These are phyloP conservation scores for Phytopythium delawarense DNA, from an alignment of 352 stramenopile species.

Conservation along the genomic window DNA sequence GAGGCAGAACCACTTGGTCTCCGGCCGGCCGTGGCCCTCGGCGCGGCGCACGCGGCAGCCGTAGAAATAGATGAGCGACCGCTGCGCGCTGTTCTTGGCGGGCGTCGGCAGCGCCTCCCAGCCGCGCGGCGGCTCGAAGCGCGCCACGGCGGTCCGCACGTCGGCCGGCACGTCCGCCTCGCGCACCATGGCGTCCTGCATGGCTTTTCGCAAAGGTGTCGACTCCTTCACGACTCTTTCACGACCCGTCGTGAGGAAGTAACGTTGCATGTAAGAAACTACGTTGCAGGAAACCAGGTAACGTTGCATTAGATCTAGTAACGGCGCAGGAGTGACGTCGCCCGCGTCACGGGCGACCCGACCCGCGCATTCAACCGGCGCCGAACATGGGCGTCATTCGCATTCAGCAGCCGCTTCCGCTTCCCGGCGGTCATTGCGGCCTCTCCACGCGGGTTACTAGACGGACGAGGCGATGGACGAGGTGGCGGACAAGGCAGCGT, in stretches of 20 bases:
- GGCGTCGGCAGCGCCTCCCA: slow-evolving; percentile 14
- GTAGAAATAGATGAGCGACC: slow-evolving; percentile 23
- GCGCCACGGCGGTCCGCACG: slow-evolving; percentile 10
- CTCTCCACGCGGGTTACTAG: too few species aligned
- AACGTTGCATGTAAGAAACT: too few species aligned
- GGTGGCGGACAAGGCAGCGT: slow-evolving; percentile 18
- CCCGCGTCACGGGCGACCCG: too few species aligned
- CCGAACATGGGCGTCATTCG: not conserved
- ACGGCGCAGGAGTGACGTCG: too few species aligned
- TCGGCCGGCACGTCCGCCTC: not conserved
- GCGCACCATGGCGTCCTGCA: too few species aligned
- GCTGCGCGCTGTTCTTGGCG: slow-evolving; percentile 23
- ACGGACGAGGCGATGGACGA: too few species aligned
- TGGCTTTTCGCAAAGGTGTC: too few species aligned
- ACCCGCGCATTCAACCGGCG: too few species aligned
- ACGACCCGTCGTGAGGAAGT: too few species aligned
- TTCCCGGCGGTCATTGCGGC: too few species aligned
- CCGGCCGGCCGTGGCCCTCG: not conserved
- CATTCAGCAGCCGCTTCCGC: slow-evolving; percentile 6
- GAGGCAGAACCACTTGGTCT: slow-evolving; percentile 23
- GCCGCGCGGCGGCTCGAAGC: slow-evolving; percentile 13
- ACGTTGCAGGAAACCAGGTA: too few species aligned
- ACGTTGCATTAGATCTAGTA: not conserved
- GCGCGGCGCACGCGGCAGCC: slow-evolving; percentile 13
- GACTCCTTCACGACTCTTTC: too few species aligned